Conservation (phyloP, 345 rosid genomes). For the Ricinus communis region DNA sequence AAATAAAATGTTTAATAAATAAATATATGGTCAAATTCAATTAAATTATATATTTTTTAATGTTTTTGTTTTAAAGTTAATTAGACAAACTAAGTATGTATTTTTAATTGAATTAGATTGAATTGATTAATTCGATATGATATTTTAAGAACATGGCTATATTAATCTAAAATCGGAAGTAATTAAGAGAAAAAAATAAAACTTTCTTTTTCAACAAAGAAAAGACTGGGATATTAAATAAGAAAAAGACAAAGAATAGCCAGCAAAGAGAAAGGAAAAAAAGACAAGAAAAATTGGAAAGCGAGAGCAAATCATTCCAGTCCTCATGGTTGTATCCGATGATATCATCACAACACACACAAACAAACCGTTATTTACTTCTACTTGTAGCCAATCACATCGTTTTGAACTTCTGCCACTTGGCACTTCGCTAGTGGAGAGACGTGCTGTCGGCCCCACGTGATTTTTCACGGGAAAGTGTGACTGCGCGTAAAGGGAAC, state of each 20-base stretch:
- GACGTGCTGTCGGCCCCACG: neutral
- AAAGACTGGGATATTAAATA: neutral
- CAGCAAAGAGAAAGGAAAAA: neutral
- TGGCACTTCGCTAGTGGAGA: neutral
- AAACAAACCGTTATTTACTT: too few relatives aligned
- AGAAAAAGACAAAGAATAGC: neutral
- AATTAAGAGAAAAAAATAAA: neutral
- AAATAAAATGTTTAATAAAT: too few relatives aligned
- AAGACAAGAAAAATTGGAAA: neutral
- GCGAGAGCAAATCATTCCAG: neutral
- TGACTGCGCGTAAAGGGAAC: neutral
- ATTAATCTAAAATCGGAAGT: too few relatives aligned
- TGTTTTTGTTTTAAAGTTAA: too few relatives aligned
- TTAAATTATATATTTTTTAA: too few relatives aligned
- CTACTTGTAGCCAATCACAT: neutral
- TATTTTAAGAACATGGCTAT: too few relatives aligned
- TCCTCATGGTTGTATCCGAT: slow-evolving; percentile 4
- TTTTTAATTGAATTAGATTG: too few relatives aligned
- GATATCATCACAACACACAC: neutral
- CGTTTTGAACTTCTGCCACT: neutral
- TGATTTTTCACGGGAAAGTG: slow-evolving; percentile 5
- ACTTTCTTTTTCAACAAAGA: neutral
- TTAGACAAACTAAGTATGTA: too few relatives aligned
- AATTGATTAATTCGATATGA: too few relatives aligned
- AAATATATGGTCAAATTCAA: too few relatives aligned